Conservation (phyloP, 306 rosid genomes). For the Sphenostylis stenocarpa region DNA sequence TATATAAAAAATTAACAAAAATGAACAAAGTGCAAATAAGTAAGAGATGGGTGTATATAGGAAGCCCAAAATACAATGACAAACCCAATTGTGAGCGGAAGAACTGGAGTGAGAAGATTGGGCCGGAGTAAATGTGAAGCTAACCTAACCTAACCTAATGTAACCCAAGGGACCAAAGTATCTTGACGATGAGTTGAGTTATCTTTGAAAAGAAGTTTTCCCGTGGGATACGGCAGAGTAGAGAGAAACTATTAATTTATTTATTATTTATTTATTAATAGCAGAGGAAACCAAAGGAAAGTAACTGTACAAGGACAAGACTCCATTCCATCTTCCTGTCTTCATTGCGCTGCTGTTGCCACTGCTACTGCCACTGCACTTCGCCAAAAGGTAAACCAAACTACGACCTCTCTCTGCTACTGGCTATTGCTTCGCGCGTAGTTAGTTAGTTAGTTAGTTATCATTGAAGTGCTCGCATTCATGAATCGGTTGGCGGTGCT, state of each 20-base stretch:
- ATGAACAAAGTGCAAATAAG: too few species aligned
- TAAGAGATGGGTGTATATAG: too few species aligned
- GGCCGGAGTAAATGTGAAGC: neutral
- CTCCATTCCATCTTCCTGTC: neutral
- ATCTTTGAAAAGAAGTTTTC: slow-evolving; percentile 9
- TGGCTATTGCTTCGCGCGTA: neutral
- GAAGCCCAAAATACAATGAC: too few species aligned
- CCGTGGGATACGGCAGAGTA: neutral
- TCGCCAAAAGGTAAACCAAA: slow-evolving; percentile 14
- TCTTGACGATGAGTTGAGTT: neutral
- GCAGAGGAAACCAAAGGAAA: neutral
- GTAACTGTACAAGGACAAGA: neutral
- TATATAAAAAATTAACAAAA: too few species aligned
- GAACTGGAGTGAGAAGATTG: too few species aligned
- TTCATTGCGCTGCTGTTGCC: neutral
- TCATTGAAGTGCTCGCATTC: slow-evolving; percentile 1
- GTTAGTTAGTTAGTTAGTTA: neutral
- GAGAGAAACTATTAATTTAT: neutral
- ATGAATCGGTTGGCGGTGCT: slow-evolving; percentile 22
- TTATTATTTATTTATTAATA: neutral
- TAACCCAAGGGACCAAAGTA: neutral
- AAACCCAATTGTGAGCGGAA: too few species aligned
- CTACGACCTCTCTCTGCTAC: slow-evolving; percentile 16
- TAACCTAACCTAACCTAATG: neutral
- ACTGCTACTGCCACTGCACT: neutral